Conservation (phyloP, 2,329 filamentous ascomycete species). For the Paecilomyces fulvus region DNA sequence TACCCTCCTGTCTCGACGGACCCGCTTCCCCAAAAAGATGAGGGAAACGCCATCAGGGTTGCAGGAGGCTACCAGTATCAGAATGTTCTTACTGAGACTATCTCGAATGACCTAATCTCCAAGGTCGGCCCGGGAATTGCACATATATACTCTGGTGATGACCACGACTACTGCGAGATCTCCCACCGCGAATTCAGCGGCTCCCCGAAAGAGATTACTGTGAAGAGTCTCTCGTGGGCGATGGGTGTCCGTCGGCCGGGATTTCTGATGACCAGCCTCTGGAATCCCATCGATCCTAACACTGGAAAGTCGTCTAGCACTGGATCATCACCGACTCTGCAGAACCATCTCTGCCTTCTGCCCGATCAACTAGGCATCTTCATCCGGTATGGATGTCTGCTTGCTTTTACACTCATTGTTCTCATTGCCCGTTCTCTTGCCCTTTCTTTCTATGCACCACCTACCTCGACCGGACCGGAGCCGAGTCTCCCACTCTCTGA, state of each 20-base stretch:
- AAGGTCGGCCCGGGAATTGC: constrained; percentile 67
- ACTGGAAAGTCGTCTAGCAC: constrained; percentile 24
- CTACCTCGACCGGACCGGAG: constrained; percentile 4
- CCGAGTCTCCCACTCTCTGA: constrained; percentile 23
- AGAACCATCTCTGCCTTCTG: constrained; percentile 83
- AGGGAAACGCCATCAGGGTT: constrained; percentile 70
- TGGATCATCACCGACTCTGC: constrained; percentile 50
- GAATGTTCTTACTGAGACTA: constrained; percentile 72
- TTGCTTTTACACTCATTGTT: constrained; percentile 44
- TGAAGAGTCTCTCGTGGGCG: constrained; percentile 91
- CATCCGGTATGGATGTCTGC: constrained; percentile 63
- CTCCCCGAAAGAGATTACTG: constrained; percentile 70
- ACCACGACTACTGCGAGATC: constrained; percentile 96
- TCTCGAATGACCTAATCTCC: constrained; percentile 67
- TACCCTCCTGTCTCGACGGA: constrained; percentile 63
- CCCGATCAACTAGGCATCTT: constrained; percentile 83
- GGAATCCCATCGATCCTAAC: constrained; percentile 70
- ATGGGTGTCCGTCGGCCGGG: constrained; percentile 89
- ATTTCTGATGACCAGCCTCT: constrained; percentile 80
- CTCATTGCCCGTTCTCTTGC: constrained; percentile 38
- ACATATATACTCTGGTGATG: constrained; percentile 88
- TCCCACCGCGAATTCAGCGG: constrained; percentile 63
- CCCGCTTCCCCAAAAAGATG: constrained; percentile 50
- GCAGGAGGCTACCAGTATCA: constrained; percentile 87
- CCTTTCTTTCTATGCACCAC: constrained; percentile 16